These are phyloP conservation scores for Pyrus betulifolia DNA, from an alignment of 306 rosid species.

Conservation along the genomic window DNA sequence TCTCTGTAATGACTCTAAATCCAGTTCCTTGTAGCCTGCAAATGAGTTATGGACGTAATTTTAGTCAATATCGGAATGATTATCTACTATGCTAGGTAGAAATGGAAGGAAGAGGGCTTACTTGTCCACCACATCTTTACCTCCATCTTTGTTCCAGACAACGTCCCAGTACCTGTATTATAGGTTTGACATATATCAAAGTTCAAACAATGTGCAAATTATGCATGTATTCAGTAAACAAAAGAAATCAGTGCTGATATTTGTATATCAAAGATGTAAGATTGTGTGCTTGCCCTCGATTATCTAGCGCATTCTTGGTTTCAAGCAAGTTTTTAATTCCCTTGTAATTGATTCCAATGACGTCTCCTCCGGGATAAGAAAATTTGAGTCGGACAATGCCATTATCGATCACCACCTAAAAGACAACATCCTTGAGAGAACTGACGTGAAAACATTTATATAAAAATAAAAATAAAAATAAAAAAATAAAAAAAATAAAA, in stretches of 20 bases:
- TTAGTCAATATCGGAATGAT: neutral
- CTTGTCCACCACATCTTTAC: conserved; percentile 18
- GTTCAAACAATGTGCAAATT: too few relatives aligned
- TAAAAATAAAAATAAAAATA: too few relatives aligned
- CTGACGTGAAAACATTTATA: neutral
- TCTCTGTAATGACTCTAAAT: conserved; percentile 16
- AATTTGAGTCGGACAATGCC: conserved; percentile 48
- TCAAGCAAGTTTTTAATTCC: conserved; percentile 46
- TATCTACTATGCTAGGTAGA: neutral
- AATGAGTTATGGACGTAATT: neutral
- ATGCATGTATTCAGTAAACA: neutral
- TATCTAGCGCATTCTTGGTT: neutral
- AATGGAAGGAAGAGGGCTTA: neutral
- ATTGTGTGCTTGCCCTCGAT: conserved; percentile 50
- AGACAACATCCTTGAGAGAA: neutral
- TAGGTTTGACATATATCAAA: too few relatives aligned
- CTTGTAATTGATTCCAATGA: conserved; percentile 36
- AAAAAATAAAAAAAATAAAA: too few relatives aligned
- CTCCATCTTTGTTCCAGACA: conserved; percentile 44
- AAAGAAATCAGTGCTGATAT: too few relatives aligned
- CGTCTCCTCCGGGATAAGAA: conserved; percentile 48
- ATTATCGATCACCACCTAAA: conserved; percentile 49
- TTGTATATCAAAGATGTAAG: too few relatives aligned
- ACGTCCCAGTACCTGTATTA: conserved; percentile 54
- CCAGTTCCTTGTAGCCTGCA: conserved; percentile 39